phyloP scores from a whole-genome alignment of 805 yeast species.

The Saturnispora besseyi region DNA sequence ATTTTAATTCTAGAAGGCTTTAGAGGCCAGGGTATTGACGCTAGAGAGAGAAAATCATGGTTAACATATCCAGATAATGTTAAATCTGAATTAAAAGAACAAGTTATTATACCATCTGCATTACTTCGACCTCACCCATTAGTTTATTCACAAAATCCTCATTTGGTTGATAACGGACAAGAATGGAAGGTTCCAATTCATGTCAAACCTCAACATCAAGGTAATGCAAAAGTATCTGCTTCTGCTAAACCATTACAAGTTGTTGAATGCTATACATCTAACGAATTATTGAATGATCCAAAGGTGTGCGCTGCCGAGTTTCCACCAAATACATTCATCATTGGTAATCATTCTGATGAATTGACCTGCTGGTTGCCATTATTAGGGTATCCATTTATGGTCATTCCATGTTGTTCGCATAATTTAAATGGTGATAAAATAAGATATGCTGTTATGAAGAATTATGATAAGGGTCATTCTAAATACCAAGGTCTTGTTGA shows the following conservation, averaged over 20 bases:
- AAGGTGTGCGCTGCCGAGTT: conserved; percentile 57
- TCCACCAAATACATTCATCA: conserved; percentile 64
- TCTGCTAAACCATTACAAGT: conserved; percentile 30
- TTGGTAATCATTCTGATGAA: conserved; percentile 95
- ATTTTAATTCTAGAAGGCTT: conserved; percentile 73
- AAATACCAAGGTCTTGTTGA: conserved; percentile 82
- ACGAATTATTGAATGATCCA: conserved; percentile 41
- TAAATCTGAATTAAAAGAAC: conserved; percentile 53
- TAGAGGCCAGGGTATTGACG: conserved; percentile 80
- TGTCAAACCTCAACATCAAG: conserved; percentile 19
- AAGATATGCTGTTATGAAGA: conserved; percentile 46
- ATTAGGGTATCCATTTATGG: conserved; percentile 77
- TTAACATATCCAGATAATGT: conserved; percentile 57
- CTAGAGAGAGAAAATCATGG: conserved; percentile 87
- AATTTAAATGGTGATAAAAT: conserved; percentile 66
- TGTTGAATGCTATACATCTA: conserved; percentile 48
- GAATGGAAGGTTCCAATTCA: conserved; percentile 44
- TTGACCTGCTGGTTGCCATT: conserved; percentile 93
- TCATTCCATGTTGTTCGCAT: conserved; percentile 94
- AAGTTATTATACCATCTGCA: conserved; percentile 73
- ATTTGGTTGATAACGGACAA: conserved; percentile 51
- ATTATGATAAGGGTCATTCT: conserved; percentile 32
- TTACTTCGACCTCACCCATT: conserved; percentile 65
- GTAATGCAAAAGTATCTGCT: conserved; percentile 8
- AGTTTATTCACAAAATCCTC: conserved; percentile 42